Percentiles rank a stretch among this genome's conserved stretches.
Conservation (phyloP, 2,329 filamentous ascomycete species). For the Daldinia sp. region DNA sequence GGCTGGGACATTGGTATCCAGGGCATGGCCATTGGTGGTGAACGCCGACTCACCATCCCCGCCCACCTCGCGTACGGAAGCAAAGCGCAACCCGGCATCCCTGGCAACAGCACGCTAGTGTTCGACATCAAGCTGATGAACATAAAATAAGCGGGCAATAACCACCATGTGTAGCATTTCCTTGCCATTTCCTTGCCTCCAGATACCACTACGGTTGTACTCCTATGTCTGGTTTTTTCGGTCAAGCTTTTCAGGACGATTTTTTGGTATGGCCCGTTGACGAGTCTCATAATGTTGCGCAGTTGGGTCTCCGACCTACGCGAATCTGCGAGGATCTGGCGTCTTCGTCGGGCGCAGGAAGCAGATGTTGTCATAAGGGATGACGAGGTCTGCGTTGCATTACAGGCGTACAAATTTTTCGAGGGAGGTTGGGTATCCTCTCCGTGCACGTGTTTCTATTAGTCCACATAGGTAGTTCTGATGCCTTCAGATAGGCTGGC, state of each 20-base stretch:
- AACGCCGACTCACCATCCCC: conserved; percentile 91
- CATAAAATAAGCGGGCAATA: conserved; percentile 70
- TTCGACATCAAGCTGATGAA: conserved; percentile 91
- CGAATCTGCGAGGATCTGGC: conserved; percentile 54
- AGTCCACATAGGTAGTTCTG: conserved; percentile 29
- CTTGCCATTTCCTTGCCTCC: conserved; percentile 26
- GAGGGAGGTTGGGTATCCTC: conserved; percentile 42
- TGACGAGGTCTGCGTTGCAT: conserved; percentile 63
- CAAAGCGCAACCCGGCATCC: conserved; percentile 83
- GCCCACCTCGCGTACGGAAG: conserved; percentile 88
- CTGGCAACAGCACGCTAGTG: conserved; percentile 86
- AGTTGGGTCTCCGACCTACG: conserved; percentile 59
- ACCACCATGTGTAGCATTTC: neutral
- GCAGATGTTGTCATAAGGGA: conserved; percentile 54
- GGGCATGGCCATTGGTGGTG: conserved; percentile 92
- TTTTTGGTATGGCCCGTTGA: conserved; percentile 7
- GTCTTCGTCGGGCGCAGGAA: conserved; percentile 47
- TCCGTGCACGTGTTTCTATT: conserved; percentile 35
- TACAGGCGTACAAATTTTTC: conserved; percentile 57
- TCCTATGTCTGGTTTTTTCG: conserved; percentile 30
- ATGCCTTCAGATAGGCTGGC: conserved; percentile 25
- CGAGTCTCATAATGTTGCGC: conserved; percentile 43
- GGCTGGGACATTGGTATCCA: conserved; percentile 95
- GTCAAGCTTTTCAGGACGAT: conserved; percentile 21
- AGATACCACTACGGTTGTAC: conserved; percentile 44